Conservation (phyloP, 352 stramenopile genomes). For the Aphanomyces stellatus region DNA sequence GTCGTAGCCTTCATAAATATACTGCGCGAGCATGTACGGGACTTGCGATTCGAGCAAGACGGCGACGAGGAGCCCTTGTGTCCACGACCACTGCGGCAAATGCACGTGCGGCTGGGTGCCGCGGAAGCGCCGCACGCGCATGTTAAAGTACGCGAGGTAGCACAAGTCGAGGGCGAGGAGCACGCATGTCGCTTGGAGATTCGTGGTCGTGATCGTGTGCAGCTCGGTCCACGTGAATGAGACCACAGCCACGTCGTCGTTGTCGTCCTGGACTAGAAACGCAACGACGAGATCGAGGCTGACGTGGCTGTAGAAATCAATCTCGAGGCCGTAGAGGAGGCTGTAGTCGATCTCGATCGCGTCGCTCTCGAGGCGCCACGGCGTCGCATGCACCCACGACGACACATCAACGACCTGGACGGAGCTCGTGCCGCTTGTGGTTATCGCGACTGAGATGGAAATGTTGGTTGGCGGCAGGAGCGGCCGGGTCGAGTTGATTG, state of each 20-base stretch:
- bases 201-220: not conserved
- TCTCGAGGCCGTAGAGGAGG: not conserved
- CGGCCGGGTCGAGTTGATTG: not conserved
- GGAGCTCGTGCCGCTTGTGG: not conserved
- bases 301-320: not conserved
- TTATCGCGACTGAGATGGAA: not conserved
- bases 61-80: not conserved
- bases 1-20: not conserved
- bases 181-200: not conserved
- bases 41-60: not conserved
- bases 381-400: no score
- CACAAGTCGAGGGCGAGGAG: not conserved
- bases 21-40: not conserved
- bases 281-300: not conserved
- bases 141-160: not conserved
- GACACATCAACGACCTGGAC: not conserved
- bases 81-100: conserved; percentile 11
- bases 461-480: not conserved
- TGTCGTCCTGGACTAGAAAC: no score
- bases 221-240: not conserved
- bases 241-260: not conserved
- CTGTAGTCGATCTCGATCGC: not conserved
- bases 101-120: not conserved
- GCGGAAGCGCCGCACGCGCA: not conserved
- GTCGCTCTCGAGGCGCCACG: not conserved